Percentiles rank a stretch among this genome's conserved stretches.
These are phyloP conservation scores for Intubia oerlemansii DNA, from an alignment of 2,329 filamentous ascomycete species.

Conservation along the genomic window DNA sequence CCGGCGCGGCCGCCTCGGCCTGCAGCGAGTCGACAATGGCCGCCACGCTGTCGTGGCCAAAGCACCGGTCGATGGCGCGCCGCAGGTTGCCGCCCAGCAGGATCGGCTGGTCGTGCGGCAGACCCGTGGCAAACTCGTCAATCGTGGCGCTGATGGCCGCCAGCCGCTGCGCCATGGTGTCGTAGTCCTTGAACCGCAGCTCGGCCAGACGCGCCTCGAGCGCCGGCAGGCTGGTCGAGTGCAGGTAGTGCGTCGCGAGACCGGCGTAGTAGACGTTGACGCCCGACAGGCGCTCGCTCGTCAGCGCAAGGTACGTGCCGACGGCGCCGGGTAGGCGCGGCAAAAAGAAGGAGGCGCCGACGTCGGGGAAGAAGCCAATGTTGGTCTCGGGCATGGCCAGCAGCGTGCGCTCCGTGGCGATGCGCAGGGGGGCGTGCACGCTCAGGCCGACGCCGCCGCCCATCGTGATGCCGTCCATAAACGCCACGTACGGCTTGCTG, in stretches of 20 bases:
- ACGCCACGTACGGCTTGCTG: constrained; percentile 74
- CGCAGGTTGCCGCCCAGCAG: constrained; percentile 49
- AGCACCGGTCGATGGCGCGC: constrained; percentile 67
- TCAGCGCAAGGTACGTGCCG: constrained; percentile 85
- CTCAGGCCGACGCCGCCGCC: constrained; percentile 88
- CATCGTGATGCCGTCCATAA: constrained; percentile 98
- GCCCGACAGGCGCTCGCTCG: constrained; percentile 63
- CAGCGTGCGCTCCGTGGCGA: constrained; percentile 84
- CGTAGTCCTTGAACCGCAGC: constrained; percentile 67
- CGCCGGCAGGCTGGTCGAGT: constrained; percentile 66
- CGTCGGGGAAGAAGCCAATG: constrained; percentile 97
- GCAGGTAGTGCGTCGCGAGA: constrained; percentile 86
- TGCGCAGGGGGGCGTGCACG: constrained; percentile 85
- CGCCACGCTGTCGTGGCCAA: constrained; percentile 41
- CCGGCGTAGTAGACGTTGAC: constrained; percentile 79
- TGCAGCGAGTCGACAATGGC: constrained; percentile 51
- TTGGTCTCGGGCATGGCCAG: constrained; percentile 98
- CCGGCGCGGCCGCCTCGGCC: constrained; percentile 37
- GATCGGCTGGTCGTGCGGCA: constrained; percentile 55
- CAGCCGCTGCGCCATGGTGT: constrained; percentile 38
- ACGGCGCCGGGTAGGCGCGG: constrained; percentile 69
- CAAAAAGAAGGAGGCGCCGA: constrained; percentile 90
- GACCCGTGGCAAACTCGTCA: constrained; percentile 72
- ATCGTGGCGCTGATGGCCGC: constrained; percentile 67
- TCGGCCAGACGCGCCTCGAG: constrained; percentile 76